Percentiles rank a stretch among this genome's conserved stretches.
These are phyloP conservation scores for Acacia pycnantha DNA, from an alignment of 331 rosid species.

Conservation along the genomic window DNA sequence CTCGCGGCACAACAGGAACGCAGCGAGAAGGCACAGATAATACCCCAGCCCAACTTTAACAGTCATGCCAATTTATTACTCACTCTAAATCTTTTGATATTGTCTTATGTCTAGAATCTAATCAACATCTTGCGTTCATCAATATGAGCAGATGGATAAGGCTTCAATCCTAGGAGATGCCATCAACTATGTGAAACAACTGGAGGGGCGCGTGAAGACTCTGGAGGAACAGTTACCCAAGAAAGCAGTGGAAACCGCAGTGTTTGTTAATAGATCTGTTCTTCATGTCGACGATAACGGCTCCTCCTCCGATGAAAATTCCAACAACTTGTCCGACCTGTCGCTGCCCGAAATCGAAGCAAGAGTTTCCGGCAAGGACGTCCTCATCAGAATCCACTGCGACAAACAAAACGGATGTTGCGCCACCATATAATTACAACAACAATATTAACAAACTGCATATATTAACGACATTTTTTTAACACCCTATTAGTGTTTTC, in stretches of 20 bases:
- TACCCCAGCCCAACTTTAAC: neutral
- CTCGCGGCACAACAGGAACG: too few relatives aligned
- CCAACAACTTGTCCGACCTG: constrained; percentile 27
- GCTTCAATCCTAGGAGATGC: constrained; percentile 88
- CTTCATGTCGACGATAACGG: constrained; percentile 32
- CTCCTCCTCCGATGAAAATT: constrained; percentile 45
- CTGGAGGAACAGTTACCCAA: constrained; percentile 58
- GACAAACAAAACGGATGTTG: constrained; percentile 47
- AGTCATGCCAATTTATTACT: neutral
- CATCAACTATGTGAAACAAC: constrained; percentile 54
- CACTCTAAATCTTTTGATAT: neutral
- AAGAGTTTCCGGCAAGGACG: constrained; percentile 55
- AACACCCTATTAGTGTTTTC: too few relatives aligned
- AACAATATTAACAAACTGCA: too few relatives aligned
- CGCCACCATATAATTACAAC: constrained; percentile 35
- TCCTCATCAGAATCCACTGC: constrained; percentile 64
- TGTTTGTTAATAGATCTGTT: constrained; percentile 47
- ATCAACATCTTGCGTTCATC: neutral
- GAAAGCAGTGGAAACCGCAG: constrained; percentile 43
- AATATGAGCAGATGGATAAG: constrained; percentile 68
- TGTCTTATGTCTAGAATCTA: neutral
- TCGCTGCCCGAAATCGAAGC: constrained; percentile 71
- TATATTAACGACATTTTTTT: too few relatives aligned
- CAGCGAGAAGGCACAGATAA: too few relatives aligned
- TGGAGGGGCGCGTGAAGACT: constrained; percentile 49